Evolutionary conservation across 2,329 filamentous ascomycete genomes (phyloP).

Genomic region (Onygenales sp.): DNA sequence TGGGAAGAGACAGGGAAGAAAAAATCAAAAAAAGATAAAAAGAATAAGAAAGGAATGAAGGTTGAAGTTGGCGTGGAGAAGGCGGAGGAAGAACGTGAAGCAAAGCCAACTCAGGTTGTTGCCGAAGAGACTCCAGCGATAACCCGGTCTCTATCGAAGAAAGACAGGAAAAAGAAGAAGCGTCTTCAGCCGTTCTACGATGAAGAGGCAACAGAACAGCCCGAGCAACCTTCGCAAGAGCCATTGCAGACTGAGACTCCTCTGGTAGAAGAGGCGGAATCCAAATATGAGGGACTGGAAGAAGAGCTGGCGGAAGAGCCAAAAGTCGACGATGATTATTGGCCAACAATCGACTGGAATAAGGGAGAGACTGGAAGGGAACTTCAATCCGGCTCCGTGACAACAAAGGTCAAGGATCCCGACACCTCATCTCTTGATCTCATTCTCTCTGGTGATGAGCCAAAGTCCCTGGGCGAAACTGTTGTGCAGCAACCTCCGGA

Average conservation of each 20-base stretch:
- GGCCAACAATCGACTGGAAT: slow-evolving; percentile 30
- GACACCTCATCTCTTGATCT: slow-evolving; percentile 12
- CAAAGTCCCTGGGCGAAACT: slow-evolving; percentile 3
- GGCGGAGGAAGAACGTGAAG: not conserved
- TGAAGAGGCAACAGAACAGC: not conserved
- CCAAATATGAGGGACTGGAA: not conserved
- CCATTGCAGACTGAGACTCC: not conserved
- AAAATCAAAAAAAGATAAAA: slow-evolving; percentile 11
- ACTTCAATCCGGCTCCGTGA: not conserved
- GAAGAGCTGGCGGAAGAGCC: slow-evolving; percentile 4
- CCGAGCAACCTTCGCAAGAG: not conserved
- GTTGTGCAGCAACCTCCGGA: slow-evolving; percentile 4
- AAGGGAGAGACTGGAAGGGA: slow-evolving; percentile 10
- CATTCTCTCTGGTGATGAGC: slow-evolving; percentile 8
- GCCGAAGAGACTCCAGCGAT: not conserved
- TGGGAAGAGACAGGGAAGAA: slow-evolving; percentile 20
- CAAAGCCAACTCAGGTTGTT: not conserved
- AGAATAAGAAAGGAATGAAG: slow-evolving; percentile 4
- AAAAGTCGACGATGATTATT: slow-evolving; percentile 21
- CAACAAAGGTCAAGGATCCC: slow-evolving; percentile 3
- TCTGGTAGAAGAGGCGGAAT: not conserved
- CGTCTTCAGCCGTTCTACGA: not conserved
- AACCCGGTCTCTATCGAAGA: not conserved
- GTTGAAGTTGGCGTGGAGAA: not conserved
- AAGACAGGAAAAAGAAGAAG: not conserved